Percentiles rank a stretch among this genome's conserved stretches.
Evolutionary conservation across 768 basidiomycete genomes (phyloP).

Genomic region (Pisolithus orientalis): DNA sequence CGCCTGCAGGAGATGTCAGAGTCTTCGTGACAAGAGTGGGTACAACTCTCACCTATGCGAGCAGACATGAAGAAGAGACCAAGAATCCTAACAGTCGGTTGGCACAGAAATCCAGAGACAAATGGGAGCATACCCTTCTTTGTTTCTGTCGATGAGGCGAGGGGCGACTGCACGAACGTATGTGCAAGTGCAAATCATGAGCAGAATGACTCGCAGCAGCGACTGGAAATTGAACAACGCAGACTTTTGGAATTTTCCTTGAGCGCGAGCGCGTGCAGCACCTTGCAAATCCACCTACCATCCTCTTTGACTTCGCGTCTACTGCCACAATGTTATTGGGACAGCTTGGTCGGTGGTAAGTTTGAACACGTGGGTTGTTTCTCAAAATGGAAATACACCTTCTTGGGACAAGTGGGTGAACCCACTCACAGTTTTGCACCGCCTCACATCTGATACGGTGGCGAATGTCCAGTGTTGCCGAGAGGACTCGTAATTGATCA

Average conservation of each 20-base stretch:
- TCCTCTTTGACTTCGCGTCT: not conserved
- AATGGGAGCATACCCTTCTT: slow-evolving; percentile 66
- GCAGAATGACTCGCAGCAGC: slow-evolving; percentile 84
- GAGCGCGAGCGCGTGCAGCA: not conserved
- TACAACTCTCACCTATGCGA: slow-evolving; percentile 70
- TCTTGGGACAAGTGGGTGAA: no score
- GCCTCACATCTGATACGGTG: no score
- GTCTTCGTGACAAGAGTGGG: slow-evolving; percentile 4
- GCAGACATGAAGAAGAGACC: slow-evolving; percentile 95
- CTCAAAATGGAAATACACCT: no score
- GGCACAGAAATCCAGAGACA: not conserved
- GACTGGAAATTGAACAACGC: slow-evolving; percentile 99
- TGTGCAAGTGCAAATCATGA: slow-evolving; percentile 95
- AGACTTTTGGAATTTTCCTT: slow-evolving; percentile 40
- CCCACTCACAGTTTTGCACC: no score
- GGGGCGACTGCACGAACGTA: slow-evolving; percentile 91
- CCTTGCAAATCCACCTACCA: not conserved
- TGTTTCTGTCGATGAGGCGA: slow-evolving; percentile 86
- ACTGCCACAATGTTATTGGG: no score
- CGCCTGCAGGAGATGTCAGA: slow-evolving; percentile 46
- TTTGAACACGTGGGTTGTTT: no score
- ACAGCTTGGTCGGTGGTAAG: no score
- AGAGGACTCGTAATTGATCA: no score
- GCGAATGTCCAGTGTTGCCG: no score
- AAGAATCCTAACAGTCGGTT: slow-evolving; percentile 53